A percentile compares a stretch with the other conserved stretches of the same genome.
Conservation (phyloP, 2,329 filamentous ascomycete species). For the Kalmusia sp. region DNA sequence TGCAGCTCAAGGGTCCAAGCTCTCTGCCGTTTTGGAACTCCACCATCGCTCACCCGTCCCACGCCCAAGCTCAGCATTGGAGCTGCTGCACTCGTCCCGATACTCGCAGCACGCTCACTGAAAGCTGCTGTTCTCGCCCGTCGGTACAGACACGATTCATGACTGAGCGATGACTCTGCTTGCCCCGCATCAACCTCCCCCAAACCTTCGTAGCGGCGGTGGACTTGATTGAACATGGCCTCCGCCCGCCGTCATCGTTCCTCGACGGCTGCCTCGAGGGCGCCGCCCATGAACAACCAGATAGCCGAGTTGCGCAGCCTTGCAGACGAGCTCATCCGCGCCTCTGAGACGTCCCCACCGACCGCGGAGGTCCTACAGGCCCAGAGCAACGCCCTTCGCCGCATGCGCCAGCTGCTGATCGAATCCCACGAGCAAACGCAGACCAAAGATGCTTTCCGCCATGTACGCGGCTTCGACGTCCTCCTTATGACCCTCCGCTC, state of each 20-base stretch:
- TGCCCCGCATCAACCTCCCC: slow-evolving; percentile 1
- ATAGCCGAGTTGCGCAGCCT: slow-evolving; percentile 48
- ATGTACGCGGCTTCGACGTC: slow-evolving; percentile 78
- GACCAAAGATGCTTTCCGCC: slow-evolving; percentile 81
- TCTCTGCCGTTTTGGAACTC: slow-evolving; percentile 18
- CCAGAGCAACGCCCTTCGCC: slow-evolving; percentile 63
- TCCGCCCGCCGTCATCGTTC: slow-evolving; percentile 45
- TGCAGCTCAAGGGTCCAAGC: slow-evolving; percentile 25
- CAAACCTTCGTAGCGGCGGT: slow-evolving; percentile 27
- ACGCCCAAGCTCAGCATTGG: no score
- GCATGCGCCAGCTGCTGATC: slow-evolving; percentile 70
- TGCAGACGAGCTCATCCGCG: slow-evolving; percentile 42
- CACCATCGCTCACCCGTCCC: slow-evolving; percentile 7
- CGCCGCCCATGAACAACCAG: slow-evolving; percentile 64
- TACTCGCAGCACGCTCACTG: no score
- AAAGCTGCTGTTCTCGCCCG: neutral
- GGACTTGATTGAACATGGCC: slow-evolving; percentile 42
- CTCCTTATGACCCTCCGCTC: slow-evolving; percentile 73
- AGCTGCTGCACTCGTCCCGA: slow-evolving; percentile 3
- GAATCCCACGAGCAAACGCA: slow-evolving; percentile 57
- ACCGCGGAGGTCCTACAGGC: slow-evolving; percentile 40
- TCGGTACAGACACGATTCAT: no score
- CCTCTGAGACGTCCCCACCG: slow-evolving; percentile 37
- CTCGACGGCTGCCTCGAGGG: slow-evolving; percentile 46
- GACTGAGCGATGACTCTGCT: slow-evolving; percentile 7